These are phyloP conservation scores for Coemansia aciculifera DNA, from an alignment of 192 early-diverging fungal genomes.

Conservation along the genomic window DNA sequence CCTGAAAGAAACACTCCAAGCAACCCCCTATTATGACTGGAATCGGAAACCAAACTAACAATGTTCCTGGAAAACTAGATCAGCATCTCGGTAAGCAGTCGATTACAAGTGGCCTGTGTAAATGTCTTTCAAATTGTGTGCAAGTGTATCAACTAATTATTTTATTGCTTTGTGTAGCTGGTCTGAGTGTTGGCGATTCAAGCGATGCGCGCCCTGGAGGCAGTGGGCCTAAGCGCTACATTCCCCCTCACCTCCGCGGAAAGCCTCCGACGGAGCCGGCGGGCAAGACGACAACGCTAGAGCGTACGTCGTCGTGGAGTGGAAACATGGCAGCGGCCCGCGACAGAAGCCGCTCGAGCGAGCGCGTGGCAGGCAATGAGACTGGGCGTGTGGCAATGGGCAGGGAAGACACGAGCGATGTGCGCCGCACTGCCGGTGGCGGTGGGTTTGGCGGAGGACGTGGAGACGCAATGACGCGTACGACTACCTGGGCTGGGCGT, in stretches of 20 bases:
- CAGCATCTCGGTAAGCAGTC: conserved; percentile 66
- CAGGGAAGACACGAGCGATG: conserved; percentile 43
- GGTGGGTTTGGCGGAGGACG: conserved; percentile 32
- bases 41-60: conserved; percentile 55
- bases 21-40: conserved; percentile 46
- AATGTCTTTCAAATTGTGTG: neutral
- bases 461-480: conserved; percentile 46
- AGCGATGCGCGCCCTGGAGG: conserved; percentile 35
- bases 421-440: conserved; percentile 46
- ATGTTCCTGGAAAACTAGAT: conserved; percentile 68
- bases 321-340: conserved; percentile 42
- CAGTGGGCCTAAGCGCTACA: conserved; percentile 57
- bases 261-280: conserved; percentile 51
- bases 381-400: conserved; percentile 31
- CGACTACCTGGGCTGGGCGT: conserved; percentile 57
- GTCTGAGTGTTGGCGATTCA: conserved; percentile 66
- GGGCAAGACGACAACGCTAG: conserved; percentile 45
- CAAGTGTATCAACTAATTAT: neutral
- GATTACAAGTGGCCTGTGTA: neutral
- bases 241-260: conserved; percentile 70
- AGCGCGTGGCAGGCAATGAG: conserved; percentile 22
- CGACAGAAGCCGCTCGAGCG: conserved; percentile 46
- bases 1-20: neutral
- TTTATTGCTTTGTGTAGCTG: conserved; percentile 54
- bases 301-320: conserved; percentile 58